Base-by-base conservation (phyloP, 2,329 filamentous ascomycete genomes). In the Orbilia brochopaga region DNA sequence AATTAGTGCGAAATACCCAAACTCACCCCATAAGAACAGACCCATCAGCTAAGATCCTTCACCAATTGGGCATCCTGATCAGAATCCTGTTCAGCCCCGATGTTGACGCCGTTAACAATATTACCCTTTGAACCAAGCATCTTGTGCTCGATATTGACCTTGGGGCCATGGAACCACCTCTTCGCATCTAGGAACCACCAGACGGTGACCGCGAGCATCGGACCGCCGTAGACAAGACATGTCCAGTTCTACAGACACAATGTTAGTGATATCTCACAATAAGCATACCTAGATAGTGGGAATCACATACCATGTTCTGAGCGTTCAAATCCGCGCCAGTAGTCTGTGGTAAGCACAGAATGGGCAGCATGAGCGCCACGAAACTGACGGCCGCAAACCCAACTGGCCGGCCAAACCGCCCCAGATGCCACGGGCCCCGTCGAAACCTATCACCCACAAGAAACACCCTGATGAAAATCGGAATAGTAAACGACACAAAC, bases 131-230 rank as follows among this genome's bases (percentile, higher is more conserved):
- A 69, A 4, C 81, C 81, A 13, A 81, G 77, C 81, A 83, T 83
- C 76, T 81, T 75, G 78, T 87, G 85, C 74, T 86, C 83, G 24
- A 89, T 80, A 75, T 89, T 89, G 72, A 90, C 84, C 80, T 86
- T 88, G 0, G 88, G 87, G 0, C 88, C 88, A 76, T 85, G 87
- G 79, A 90, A 90, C 87, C 87, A 90, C 76, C 85, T 87, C 54
- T 82, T 82, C 8, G 87, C 87, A 74, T 84, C 83, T 2, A 89
- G 79, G 44, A 85, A 79, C 82, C 86, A 90, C 86, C 87, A 90
- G 13, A 87, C 78, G 1, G 82, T 79, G 2, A 86, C 81, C 1
- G 82, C 77, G 2, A 85, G 67, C 86, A 89, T 89, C 0, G 86
- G 84, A 1, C 80, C 86, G 3, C 86, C 87, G 78, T 87, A 89